Conservation (phyloP, 345 rosid genomes). For the Abelmoschus esculentus region DNA sequence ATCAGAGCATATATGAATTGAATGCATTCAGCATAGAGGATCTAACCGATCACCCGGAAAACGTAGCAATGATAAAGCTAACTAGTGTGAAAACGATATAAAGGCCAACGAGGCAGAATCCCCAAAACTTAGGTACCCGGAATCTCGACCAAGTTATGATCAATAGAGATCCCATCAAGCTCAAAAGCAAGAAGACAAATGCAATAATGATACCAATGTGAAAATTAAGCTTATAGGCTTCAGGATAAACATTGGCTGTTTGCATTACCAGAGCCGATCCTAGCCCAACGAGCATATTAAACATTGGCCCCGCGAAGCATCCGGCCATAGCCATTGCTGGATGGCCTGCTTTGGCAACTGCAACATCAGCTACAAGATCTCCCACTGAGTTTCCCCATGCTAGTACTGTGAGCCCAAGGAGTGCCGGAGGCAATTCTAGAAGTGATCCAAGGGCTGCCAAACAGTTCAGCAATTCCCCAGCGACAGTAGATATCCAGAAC, state of each 20-base stretch:
- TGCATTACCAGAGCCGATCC: conserved; percentile 75
- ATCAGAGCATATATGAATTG: background rate
- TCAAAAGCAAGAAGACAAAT: conserved; percentile 78
- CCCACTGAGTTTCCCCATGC: conserved; percentile 99
- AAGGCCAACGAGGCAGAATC: conserved; percentile 85
- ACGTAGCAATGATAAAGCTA: conserved; percentile 55
- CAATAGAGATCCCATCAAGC: conserved; percentile 86
- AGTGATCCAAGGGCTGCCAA: conserved; percentile 69
- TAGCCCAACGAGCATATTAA: conserved; percentile 96
- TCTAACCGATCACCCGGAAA: conserved; percentile 35
- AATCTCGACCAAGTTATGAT: conserved; percentile 93
- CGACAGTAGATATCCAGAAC: conserved; percentile 90
- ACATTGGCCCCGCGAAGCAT: conserved; percentile 97
- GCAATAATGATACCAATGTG: conserved; percentile 78
- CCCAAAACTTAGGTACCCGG: conserved; percentile 87
- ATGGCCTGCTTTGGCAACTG: conserved; percentile 93
- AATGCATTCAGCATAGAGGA: background rate
- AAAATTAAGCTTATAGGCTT: conserved; percentile 70
- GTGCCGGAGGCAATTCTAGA: conserved; percentile 70
- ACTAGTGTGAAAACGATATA: conserved; percentile 61
- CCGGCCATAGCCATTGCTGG: conserved; percentile 99
- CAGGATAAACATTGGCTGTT: conserved; percentile 65
- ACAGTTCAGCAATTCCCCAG: conserved; percentile 93
- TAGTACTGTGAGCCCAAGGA: conserved; percentile 86
- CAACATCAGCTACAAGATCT: conserved; percentile 93